Percentiles rank a stretch among this genome's conserved stretches.
phyloP scores from a whole-genome alignment of 2,329 filamentous ascomycete species.

The Exutisphaerella laricina region DNA sequence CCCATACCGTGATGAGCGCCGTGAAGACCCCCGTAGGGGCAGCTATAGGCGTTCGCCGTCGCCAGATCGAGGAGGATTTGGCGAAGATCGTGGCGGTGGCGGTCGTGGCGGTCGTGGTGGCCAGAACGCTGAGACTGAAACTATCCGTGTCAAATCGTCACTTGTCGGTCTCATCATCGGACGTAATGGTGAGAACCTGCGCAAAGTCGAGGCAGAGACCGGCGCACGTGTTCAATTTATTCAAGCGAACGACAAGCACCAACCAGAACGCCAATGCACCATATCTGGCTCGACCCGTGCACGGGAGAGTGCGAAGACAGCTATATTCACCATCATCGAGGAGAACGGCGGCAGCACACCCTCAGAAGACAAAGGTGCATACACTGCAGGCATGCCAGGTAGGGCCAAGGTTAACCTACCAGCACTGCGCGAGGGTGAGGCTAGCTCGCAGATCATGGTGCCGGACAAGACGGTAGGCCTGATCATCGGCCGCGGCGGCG shows the following conservation, averaged over 20 bases:
- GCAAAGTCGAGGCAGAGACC: constrained; percentile 76
- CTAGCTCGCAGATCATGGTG: constrained; percentile 89
- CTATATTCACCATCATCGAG: constrained; percentile 82
- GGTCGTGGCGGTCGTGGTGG: constrained; percentile 45
- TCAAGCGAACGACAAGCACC: constrained; percentile 64
- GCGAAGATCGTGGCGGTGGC: constrained; percentile 24
- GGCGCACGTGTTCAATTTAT: constrained; percentile 84
- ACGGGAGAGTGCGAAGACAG: constrained; percentile 70
- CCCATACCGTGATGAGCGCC: constrained; percentile 79
- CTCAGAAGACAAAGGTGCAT: constrained; percentile 31
- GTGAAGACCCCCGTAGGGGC: constrained; percentile 56
- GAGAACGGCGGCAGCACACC: constrained; percentile 60
- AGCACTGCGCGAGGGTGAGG: constrained; percentile 69
- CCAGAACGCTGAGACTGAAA: constrained; percentile 69
- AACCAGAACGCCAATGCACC: constrained; percentile 74
- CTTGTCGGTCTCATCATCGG: constrained; percentile 88
- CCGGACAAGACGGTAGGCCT: constrained; percentile 87
- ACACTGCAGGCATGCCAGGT: constrained; percentile 33
- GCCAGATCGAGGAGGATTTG: constrained; percentile 41
- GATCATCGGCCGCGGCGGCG: constrained; percentile 88
- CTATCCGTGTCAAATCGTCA: constrained; percentile 78
- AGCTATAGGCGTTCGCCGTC: constrained; percentile 67
- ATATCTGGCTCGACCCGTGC: constrained; percentile 69
- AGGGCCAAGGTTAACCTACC: constrained; percentile 37
- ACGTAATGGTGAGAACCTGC: constrained; percentile 80